Base-by-base conservation (phyloP, 1,284 basidiomycete species). In the Ustilago nuda region DNA sequence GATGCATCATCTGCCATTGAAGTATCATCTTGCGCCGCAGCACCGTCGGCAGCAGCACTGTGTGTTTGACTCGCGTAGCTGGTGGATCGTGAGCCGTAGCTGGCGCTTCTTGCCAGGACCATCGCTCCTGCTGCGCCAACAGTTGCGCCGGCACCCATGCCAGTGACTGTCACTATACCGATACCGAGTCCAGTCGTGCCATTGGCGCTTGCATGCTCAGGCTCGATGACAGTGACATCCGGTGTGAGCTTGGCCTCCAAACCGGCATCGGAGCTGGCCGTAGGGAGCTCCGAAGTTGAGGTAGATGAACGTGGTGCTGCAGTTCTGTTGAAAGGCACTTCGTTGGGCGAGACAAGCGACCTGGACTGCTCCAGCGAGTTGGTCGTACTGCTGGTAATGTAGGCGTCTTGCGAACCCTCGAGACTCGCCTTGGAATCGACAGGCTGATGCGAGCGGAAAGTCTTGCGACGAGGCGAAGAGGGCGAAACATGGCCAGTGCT, bases 321-420 rank as follows among this genome's bases (percentile, higher is more conserved):
- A 30, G 58, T 30, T 15, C 57, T 59, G 41, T 63, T 60, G 60
- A 56, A 69, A 8, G 63, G 56, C 27, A 55, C 54, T 13, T 70
- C 61, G 36, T 63, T 58, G 8, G 72, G 64, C 37, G 73, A 76
- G 27, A 56, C 50, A 17, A 68, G 53, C 37, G 73, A 66, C 8
- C 72, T 56, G 27, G 60, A 17, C 32, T 61, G 72, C 12, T 71
- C 72, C 53, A 71, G 35, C 37, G 72, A 75, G 41, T 75, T 75
- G 56, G 56, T 66, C 19, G 64, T 65, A 61, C 67, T 76, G 61
- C 61, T 76, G 35, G 61, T 71, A 45, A 67, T 59, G 54, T 63
- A 65, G 27, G 68, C 66, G 36, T 71, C 73, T 17, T 67, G 68
- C 35, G 67, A 76, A 0, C 61, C 68, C 27, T 75, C 72, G 8